Evolutionary conservation across 306 rosid genomes (phyloP), one percentile per base, ranked within the genome.

Genomic region (Neltuma alba): DNA sequence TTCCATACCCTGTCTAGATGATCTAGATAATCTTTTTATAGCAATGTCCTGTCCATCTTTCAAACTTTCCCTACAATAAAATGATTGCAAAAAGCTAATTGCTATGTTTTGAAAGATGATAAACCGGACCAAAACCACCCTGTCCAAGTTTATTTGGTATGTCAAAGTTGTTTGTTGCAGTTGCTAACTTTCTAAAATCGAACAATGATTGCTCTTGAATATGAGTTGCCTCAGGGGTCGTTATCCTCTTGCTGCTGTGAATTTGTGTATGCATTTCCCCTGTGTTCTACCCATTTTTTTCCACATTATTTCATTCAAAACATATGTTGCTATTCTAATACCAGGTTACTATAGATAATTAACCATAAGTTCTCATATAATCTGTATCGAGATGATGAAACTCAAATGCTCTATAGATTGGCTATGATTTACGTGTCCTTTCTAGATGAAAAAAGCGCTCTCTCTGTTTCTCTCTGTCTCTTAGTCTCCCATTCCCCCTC

Each of bases 81-180:
- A 21, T 25, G 42, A 38, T 38, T 38, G 1, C 6, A 38, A 38
- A 38, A 1, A 7, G n/a, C n/a, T n/a, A n/a, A n/a, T n/a, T 38
- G 42, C 7, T 38, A 8, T 6, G 42, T 38, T 38, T 6, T 38
- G 10, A 6, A 6, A 38, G 10, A 38, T 38, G 42, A 38, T 38
- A 38, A 38, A 38, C 42, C 18, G 23, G 6, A 3, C 52, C 52
- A 45, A 15, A 45, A 45, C 52, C n/a, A 45, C 52, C 52, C n/a
- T 45, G 52, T 7, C n/a, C 7, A 45, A 14, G 52, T 8, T 14
- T 45, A 15, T 45, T 14, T 45, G 20, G n/a, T 15, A 45, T 3
- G 52, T 45, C 28, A 28, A 86, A 86, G 41, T 80, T 23, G 37
- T 69, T 62, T 11, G 89, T 83, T 60, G 85, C 87, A 16, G 10